Evolutionary conservation across 2,329 filamentous ascomycete genomes (phyloP).

Genomic region (Aotearoamyces nothofagi): DNA sequence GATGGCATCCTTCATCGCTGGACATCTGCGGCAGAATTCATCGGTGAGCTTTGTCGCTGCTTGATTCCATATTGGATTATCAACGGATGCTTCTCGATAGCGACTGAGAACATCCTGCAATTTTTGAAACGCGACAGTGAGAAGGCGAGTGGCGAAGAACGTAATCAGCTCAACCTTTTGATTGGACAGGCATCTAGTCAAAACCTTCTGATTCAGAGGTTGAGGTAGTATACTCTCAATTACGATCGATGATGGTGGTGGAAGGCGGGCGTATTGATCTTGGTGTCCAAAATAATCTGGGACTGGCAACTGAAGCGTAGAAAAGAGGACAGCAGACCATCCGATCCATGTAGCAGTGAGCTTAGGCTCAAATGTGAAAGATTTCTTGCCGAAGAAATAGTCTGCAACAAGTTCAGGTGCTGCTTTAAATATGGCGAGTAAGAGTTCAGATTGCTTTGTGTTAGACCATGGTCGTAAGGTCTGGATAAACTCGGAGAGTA

Average conservation of each 20-base stretch:
- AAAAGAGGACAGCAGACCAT: slow-evolving; percentile 79
- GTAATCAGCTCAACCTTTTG: slow-evolving; percentile 66
- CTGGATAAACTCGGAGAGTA: slow-evolving; percentile 64
- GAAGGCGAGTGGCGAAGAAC: slow-evolving; percentile 68
- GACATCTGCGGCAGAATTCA: slow-evolving; percentile 65
- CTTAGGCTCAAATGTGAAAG: slow-evolving; percentile 82
- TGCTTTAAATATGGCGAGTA: slow-evolving; percentile 63
- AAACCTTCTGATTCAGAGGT: slow-evolving; percentile 64
- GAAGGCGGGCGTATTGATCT: slow-evolving; percentile 44
- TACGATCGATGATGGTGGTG: slow-evolving; percentile 64
- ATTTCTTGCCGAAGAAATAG: slow-evolving; percentile 69
- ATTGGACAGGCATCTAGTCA: slow-evolving; percentile 67
- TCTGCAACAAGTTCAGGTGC: slow-evolving; percentile 78
- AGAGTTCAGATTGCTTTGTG: slow-evolving; percentile 64
- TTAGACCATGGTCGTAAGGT: slow-evolving; percentile 73
- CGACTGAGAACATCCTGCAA: slow-evolving; percentile 31
- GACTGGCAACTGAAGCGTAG: slow-evolving; percentile 58
- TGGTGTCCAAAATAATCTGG: slow-evolving; percentile 57
- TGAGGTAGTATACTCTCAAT: slow-evolving; percentile 79
- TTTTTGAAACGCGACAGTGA: slow-evolving; percentile 70
- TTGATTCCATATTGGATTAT: slow-evolving; percentile 46
- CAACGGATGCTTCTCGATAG: slow-evolving; percentile 24
- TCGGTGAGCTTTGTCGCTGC: slow-evolving; percentile 51
- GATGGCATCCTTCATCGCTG: slow-evolving; percentile 69
- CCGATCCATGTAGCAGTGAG: slow-evolving; percentile 89